Base-by-base conservation (phyloP, 805 yeast genomes). In the Hanseniaspora thailandica region DNA sequence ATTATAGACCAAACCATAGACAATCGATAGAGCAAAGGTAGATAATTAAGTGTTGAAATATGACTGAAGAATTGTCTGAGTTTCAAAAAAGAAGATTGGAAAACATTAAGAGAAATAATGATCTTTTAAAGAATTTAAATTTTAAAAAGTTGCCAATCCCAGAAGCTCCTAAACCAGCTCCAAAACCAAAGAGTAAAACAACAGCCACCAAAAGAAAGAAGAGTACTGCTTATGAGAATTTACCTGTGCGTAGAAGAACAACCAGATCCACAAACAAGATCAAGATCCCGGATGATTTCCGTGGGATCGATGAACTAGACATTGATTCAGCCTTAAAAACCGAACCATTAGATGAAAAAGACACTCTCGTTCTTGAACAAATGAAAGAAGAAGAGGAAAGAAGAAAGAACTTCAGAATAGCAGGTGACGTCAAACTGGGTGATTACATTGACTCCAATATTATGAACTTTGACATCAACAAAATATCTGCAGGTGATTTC, bases 21-120 rank as follows among this genome's bases (percentile, higher is more conserved):
- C n/a, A n/a, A n/a, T n/a, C n/a, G n/a, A n/a, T n/a, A 30, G 33
- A 30, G 33, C 8, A 30, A 12, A 30, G 12, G 33, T 8, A 30
- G 12, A 30, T 30, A 30, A 30, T 8, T 30, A 30, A 30, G 33
- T 30, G 12, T 8, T 8, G 8, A 30, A 30, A n/a, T n/a, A 48
- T 48, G 52, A 34, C 36, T 39, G 51, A 56, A 22, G 63, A 59
- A 22, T 55, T 82, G 30, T 76, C 84, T 1, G 86, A 81, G 34
- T 82, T 85, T 62, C 93, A 85, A 65, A 76, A 71, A 60, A 81
- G 80, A 62, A 68, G 94, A 55, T 81, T 76, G 61, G 86, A 78
- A 55, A 87, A 86, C 63, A 93, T 90, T 56, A 85, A 80, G 57
- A 73, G 97, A 47, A 93, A 90, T 67, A 80, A 81, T 64, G 85